phyloP scores from a whole-genome alignment of 2,329 filamentous ascomycete genomes.

The Aspergillus eucalypticola region DNA sequence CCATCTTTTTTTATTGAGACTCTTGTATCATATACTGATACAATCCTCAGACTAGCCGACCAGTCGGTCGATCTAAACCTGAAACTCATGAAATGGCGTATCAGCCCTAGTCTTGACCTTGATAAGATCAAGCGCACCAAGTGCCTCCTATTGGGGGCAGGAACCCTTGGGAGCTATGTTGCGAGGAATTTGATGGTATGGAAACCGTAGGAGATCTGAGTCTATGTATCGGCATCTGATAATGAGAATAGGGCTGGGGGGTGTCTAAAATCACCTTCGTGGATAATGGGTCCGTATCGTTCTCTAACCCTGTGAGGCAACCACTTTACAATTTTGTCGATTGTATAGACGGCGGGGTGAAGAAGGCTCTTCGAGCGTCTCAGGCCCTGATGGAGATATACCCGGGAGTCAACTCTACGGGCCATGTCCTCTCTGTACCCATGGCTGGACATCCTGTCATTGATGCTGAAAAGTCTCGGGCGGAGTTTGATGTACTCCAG shows the following conservation, averaged over 20 bases:
- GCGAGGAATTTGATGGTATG: constrained; percentile 75
- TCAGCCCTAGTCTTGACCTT: constrained; percentile 83
- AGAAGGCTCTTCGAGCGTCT: constrained; percentile 80
- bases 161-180: constrained; percentile 91
- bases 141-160: constrained; percentile 87
- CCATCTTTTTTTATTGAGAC: not conserved
- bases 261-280: constrained; percentile 94
- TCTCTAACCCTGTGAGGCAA: constrained; percentile 93
- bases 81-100: constrained; percentile 98
- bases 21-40: constrained; percentile 2
- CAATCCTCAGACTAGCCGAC: constrained; percentile 66
- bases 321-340: constrained; percentile 89
- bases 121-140: constrained; percentile 86
- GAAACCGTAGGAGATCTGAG: not conserved
- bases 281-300: constrained; percentile 90
- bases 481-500: constrained; percentile 74
- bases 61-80: constrained; percentile 94
- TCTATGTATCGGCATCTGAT: not conserved
- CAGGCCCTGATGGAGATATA: constrained; percentile 82
- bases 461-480: constrained; percentile 68
- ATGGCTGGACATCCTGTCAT: constrained; percentile 92
- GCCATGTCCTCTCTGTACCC: constrained; percentile 81
- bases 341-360: constrained; percentile 78
- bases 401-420: constrained; percentile 79
- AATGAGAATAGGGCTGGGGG: constrained; percentile 69